Base-by-base conservation (phyloP, 1,284 basidiomycete species). In the Apiotrichum domesticum region DNA sequence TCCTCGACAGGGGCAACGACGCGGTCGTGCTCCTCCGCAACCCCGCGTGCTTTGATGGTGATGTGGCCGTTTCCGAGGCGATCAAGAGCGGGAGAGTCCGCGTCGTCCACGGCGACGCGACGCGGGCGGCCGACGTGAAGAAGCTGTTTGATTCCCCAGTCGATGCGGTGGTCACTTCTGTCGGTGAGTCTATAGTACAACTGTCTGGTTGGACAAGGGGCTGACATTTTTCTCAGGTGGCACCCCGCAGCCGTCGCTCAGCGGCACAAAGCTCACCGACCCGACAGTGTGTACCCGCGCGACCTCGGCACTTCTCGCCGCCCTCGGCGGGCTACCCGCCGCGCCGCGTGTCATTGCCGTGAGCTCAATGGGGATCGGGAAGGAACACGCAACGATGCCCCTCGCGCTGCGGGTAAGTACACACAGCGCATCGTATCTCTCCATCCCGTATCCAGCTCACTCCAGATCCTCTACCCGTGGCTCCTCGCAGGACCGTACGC, bases 351-450 rank as follows among this genome's bases (percentile, higher is more conserved):
- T 70, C 13, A 41, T 70, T 6, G 62, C 51, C 8, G 54, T 65
- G n/a, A 58, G 54, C 44, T 62, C 66, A 1, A 70, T 70, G 68
- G 68, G 67, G 8, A 62, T 70, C 11, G 66, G 63, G 11, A 52
- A 59, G 4, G 60, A 62, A 45, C 67, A 67, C 51, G 15, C 61
- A 11, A 46, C 46, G 49, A 64, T 67, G 60, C 67, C 67, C 1
- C 47, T 62, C 2, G 40, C 52, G 4, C 43, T 63, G 46, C 53
- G 62, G 29, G 67, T 68, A 51, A 59, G 68, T 62, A 6, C 6
- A 3, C 10, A 14, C 37, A 39, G 37, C 2, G 9, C 9, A 8
- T 39, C 37, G 37, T 8, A 39, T 39, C 29, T 29, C 37, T 14
- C 37, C 5, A 39, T 9, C 37, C 37, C 37, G 29, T 29, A 39